Evolutionary conservation across 257 asterid species (phyloP).

Genomic region (Solanum pinnatisectum): DNA sequence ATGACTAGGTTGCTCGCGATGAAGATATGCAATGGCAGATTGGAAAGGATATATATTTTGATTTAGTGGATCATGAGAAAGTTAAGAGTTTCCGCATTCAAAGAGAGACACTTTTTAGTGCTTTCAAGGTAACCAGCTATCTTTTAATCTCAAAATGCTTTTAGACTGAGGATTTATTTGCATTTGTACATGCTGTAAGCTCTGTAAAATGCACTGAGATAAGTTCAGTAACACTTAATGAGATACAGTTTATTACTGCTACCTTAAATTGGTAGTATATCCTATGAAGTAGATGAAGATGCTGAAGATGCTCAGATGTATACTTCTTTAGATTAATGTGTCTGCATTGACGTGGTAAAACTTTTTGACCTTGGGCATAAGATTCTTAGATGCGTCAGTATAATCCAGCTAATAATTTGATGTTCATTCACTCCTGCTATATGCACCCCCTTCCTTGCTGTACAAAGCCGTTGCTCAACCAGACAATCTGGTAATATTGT

Average conservation of each 20-base stretch:
- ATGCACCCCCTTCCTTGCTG: neutral
- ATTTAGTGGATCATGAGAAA: slow-evolving; percentile 96
- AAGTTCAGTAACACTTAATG: neutral
- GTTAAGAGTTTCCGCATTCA: slow-evolving; percentile 83
- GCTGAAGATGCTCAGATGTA: neutral
- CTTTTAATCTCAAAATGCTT: neutral
- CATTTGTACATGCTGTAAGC: neutral
- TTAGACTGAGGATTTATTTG: neutral
- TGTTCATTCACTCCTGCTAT: neutral
- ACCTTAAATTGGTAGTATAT: neutral
- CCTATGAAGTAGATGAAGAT: neutral
- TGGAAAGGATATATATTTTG: slow-evolving; percentile 82
- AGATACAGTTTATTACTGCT: neutral
- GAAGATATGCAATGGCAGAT: slow-evolving; percentile 82
- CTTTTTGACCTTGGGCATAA: neutral
- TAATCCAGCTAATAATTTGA: neutral
- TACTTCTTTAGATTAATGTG: neutral
- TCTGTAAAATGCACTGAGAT: neutral
- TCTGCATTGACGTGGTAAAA: neutral
- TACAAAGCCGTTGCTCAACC: neutral
- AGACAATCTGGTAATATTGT: neutral
- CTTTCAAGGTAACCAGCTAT: slow-evolving; percentile 50
- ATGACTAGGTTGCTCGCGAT: slow-evolving; percentile 78
- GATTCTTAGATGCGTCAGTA: neutral
- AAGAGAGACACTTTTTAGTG: slow-evolving; percentile 65